Base-by-base conservation (phyloP, 2,329 filamentous ascomycete species). In the Botrytis pseudocinerea region DNA sequence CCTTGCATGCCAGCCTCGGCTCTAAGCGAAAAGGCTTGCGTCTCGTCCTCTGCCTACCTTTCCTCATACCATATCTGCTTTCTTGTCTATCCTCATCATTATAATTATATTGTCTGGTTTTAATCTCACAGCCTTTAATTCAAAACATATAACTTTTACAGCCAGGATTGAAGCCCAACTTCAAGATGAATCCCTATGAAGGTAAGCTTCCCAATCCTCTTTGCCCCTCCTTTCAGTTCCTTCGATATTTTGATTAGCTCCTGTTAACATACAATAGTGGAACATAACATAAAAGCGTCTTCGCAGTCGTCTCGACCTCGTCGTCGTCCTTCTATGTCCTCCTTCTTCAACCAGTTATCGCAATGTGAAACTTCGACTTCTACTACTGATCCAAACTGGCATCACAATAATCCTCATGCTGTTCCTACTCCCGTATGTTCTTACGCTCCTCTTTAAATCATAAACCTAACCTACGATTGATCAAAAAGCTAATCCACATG, bases 311-410 rank as follows among this genome's bases (percentile, higher is more conserved):
- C 82, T 38, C 83, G 73, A 82, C 83, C 66, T 14, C 71, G 65
- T 38, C 84, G 84, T 16, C 88, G 89, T 59, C 82, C 88, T 75
- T 88, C 90, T 83, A 91, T 91, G 89, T 86, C 88, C 70, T 87
- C 86, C 75, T 91, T 91, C 79, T 86, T 90, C 74, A 82, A 86
- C 80, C 85, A 86, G 75, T 83, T 91, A 79, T 81, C 83, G 68
- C 80, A 82, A 70, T 80, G 82, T 73, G 78, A 81, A 48, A 80
- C 81, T 69, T 73, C 79, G 66, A 74, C 80, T 68, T 80, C 80
- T 20, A 28, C 73, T 16, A 70, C 71, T 35, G 71, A 73, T 57
- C 68, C 54, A 48, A 59, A 46, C 32, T 66, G 69, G 48, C 59
- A 74, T n/a, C 76, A 75, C 78, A 83, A 87, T 81, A 88, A 88